Percentiles rank a stretch among this genome's conserved stretches.
These are phyloP conservation scores for Haberlea rhodopensis DNA, from an alignment of 257 asterid species.

Conservation along the genomic window DNA sequence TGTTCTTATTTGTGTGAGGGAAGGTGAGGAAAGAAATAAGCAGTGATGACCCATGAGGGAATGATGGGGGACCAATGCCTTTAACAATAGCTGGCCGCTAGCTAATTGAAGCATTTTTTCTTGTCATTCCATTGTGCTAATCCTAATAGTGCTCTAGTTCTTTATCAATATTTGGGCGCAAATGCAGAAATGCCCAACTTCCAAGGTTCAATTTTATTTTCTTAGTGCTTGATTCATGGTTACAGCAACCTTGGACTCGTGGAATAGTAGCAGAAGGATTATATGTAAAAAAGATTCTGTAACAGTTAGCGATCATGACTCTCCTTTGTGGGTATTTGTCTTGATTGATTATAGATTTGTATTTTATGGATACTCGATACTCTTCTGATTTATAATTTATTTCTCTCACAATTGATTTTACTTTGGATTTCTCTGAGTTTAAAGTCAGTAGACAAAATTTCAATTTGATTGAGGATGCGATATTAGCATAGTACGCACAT, in stretches of 20 bases:
- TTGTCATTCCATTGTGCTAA: not conserved
- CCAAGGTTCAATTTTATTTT: not conserved
- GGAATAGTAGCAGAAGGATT: not conserved
- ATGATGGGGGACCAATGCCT: constrained; percentile 5
- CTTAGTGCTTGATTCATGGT: not conserved
- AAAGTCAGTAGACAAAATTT: no score
- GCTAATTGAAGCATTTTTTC: not conserved
- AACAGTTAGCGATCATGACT: no score
- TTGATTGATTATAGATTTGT: not conserved
- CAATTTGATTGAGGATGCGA: not conserved
- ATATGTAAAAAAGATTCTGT: no score
- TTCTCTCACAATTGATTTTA: no score
- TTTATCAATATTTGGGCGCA: not conserved
- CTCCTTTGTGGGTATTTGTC: constrained; percentile 1
- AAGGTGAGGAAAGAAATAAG: constrained; percentile 7
- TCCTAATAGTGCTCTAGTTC: not conserved
- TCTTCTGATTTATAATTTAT: no score
- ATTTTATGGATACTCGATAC: no score
- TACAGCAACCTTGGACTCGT: not conserved
- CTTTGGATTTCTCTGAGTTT: no score
- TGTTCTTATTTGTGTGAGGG: not conserved
- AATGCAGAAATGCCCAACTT: not conserved
- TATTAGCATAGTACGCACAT: not conserved
- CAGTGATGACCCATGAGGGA: constrained; percentile 10
- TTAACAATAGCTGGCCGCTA: not conserved